phyloP scores from a whole-genome alignment of 441 rosid genomes.

The Erodium chrysanthum region DNA sequence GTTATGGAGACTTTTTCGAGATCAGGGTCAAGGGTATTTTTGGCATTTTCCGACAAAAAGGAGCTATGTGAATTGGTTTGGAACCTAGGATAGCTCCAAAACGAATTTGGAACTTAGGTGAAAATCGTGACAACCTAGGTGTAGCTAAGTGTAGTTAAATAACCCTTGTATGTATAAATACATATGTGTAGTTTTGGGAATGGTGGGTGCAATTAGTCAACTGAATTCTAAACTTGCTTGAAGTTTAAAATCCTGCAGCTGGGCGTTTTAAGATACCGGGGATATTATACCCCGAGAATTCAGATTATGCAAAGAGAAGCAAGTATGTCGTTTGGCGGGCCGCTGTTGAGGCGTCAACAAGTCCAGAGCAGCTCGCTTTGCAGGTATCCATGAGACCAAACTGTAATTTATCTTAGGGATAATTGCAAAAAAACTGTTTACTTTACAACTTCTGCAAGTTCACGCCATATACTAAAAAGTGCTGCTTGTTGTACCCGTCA shows the following conservation, averaged over 20 bases:
- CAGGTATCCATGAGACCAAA: conserved; percentile 38
- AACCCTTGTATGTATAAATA: not conserved
- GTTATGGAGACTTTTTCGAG: no score
- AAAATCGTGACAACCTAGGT: no score
- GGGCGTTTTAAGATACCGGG: conserved; percentile 68
- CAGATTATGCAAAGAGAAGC: conserved; percentile 80
- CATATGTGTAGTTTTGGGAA: conserved; percentile 14
- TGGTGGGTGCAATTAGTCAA: conserved; percentile 16
- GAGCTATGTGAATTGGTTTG: no score
- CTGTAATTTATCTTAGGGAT: not conserved
- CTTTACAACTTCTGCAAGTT: no score
- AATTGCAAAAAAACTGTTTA: no score
- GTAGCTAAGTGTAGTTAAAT: no score
- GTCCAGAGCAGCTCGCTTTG: conserved; percentile 72
- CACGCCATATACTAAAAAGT: no score
- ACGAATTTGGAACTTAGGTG: no score
- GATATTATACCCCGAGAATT: conserved; percentile 72
- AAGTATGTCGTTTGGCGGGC: conserved; percentile 73
- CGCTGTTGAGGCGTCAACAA: conserved; percentile 81
- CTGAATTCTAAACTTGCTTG: conserved; percentile 37
- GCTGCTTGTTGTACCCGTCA: no score
- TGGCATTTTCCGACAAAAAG: no score
- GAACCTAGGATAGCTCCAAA: no score
- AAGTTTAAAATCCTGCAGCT: conserved; percentile 52
- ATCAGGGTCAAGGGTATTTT: no score